A percentile compares a stretch with the other conserved stretches of the same genome.
Conservation (phyloP, 176 grass and related monocot genomes). For the Luzula sylvatica region DNA sequence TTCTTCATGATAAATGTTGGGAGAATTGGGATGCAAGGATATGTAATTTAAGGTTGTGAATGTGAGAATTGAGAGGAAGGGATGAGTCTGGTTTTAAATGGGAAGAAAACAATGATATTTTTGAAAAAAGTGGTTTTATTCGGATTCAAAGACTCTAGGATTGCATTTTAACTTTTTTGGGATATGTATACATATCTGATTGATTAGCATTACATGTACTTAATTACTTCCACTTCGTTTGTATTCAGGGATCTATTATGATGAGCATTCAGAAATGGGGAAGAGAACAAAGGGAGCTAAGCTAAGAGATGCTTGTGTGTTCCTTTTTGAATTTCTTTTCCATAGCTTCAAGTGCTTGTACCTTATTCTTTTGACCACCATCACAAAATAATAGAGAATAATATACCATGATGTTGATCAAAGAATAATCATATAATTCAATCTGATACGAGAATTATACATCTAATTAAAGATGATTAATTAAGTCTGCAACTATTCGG, state of each 20-base stretch:
- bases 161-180: constrained; percentile 7
- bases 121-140: constrained; percentile 32
- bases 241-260: too few relatives aligned
- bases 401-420: too few relatives aligned
- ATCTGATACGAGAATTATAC: too few relatives aligned
- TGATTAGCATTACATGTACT: too few relatives aligned
- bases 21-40: not conserved
- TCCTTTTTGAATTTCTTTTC: not conserved
- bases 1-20: constrained; percentile 42
- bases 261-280: constrained; percentile 23
- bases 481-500: too few relatives aligned
- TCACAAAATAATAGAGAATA: too few relatives aligned
- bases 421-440: too few relatives aligned
- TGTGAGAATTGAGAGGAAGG: not conserved
- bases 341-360: constrained; percentile 3
- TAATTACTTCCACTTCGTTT: too few relatives aligned
- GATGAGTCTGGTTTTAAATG: constrained; percentile 7
- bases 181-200: too few relatives aligned
- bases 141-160: constrained; percentile 26
- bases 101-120: not conserved
- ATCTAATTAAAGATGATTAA: too few relatives aligned
- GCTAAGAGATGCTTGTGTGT: constrained; percentile 32
- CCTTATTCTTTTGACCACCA: constrained; percentile 9
- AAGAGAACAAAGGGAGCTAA: constrained; percentile 6
- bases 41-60: not conserved